A percentile compares a stretch with the other conserved stretches of the same genome.
Evolutionary conservation across 495 filamentous ascomycete genomes (phyloP).

Genomic region (Rhypophila decipiens): DNA sequence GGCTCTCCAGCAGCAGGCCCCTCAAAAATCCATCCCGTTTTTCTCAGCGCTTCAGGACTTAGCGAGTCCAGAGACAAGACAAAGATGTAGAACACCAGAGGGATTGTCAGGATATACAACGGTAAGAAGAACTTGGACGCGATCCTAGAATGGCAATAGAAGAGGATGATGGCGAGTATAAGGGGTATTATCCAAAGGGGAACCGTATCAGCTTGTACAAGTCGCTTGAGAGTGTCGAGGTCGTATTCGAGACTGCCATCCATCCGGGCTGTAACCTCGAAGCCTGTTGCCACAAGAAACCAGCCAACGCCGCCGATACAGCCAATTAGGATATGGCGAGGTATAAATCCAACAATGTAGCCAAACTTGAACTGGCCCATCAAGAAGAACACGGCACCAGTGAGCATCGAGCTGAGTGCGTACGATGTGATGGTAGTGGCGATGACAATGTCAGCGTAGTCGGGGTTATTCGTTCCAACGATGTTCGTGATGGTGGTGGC

Average conservation of each 20-base stretch:
- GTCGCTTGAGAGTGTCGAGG: slow-evolving; percentile 62
- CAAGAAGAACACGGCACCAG: slow-evolving; percentile 81
- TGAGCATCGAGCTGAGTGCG: slow-evolving; percentile 84
- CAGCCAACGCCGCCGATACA: slow-evolving; percentile 98
- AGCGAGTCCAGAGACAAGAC: slow-evolving; percentile 59
- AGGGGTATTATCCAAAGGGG: slow-evolving; percentile 80
- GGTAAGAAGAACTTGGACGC: slow-evolving; percentile 78
- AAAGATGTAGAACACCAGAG: slow-evolving; percentile 74
- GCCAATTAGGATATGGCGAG: slow-evolving; percentile 89
- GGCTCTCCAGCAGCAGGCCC: slow-evolving; percentile 76
- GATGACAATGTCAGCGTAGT: slow-evolving; percentile 78
- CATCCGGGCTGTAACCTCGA: slow-evolving; percentile 90
- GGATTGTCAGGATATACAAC: slow-evolving; percentile 77
- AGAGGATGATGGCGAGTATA: slow-evolving; percentile 66
- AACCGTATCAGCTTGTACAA: slow-evolving; percentile 65
- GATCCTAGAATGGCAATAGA: slow-evolving; percentile 64
- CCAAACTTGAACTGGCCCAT: slow-evolving; percentile 83
- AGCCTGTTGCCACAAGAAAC: slow-evolving; percentile 83
- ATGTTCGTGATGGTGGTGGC: slow-evolving; percentile 74
- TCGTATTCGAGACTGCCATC: slow-evolving; percentile 78
- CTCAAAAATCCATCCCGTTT: slow-evolving; percentile 83
- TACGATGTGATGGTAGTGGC: slow-evolving; percentile 90
- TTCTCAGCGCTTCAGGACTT: slow-evolving; percentile 54
- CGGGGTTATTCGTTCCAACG: slow-evolving; percentile 73
- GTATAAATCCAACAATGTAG: slow-evolving; percentile 92